Conservation (phyloP, 768 basidiomycete genomes). For the Leccinum subgranulosum region DNA sequence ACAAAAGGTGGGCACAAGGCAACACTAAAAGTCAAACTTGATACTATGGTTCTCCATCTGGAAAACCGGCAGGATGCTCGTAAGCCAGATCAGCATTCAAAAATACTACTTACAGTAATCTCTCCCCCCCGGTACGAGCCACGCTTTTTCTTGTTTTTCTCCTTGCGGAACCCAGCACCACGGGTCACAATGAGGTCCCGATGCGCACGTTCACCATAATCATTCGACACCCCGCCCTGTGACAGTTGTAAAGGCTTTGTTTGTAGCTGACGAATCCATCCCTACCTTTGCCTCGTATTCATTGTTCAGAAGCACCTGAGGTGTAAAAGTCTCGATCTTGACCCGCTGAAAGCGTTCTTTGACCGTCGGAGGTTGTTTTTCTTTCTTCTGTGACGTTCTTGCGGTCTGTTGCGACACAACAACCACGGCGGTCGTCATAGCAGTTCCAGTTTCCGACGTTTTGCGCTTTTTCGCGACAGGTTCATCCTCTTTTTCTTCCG, state of each 20-base stretch:
- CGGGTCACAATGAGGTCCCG: slow-evolving; percentile 89
- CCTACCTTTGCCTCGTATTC: slow-evolving; percentile 77
- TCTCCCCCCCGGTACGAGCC: slow-evolving; percentile 93
- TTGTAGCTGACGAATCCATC: not conserved
- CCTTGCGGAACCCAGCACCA: slow-evolving; percentile 94
- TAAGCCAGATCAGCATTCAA: not conserved
- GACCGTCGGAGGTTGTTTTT: slow-evolving; percentile 31
- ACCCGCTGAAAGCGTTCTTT: slow-evolving; percentile 81
- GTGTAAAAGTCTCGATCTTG: slow-evolving; percentile 55
- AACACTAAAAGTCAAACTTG: slow-evolving; percentile 61
- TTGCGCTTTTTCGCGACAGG: slow-evolving; percentile 60
- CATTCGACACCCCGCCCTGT: slow-evolving; percentile 63
- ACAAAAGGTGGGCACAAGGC: not conserved
- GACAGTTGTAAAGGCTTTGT: not conserved
- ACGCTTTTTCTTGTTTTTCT: slow-evolving; percentile 99
- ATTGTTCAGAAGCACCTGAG: slow-evolving; percentile 54
- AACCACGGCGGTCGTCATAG: slow-evolving; percentile 45
- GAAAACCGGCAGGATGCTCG: not conserved
- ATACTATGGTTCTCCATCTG: slow-evolving; percentile 85
- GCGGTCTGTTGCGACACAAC: not conserved
- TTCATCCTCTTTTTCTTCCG: slow-evolving; percentile 1
- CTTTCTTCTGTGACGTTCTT: slow-evolving; percentile 4
- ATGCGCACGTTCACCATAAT: slow-evolving; percentile 86
- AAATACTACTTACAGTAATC: slow-evolving; percentile 67
- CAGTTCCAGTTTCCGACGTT: slow-evolving; percentile 47